These are phyloP conservation scores for Penicillium sclerotigenum DNA, from an alignment of 2,329 filamentous ascomycete genomes.

Conservation along the genomic window DNA sequence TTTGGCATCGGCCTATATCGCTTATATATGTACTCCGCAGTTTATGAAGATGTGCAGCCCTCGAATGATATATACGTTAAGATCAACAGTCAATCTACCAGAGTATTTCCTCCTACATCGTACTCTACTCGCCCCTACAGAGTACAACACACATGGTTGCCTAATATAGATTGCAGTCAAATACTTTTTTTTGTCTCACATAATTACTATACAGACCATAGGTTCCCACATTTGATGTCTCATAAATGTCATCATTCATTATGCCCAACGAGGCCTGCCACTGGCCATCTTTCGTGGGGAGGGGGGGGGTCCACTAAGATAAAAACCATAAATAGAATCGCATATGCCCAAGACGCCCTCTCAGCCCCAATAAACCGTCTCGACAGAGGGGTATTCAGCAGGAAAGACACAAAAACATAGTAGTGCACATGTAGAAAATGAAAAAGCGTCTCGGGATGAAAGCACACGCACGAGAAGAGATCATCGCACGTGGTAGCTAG, in stretches of 20 bases:
- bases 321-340: background rate
- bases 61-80: background rate
- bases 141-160: background rate
- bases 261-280: background rate
- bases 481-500: constrained; percentile 61
- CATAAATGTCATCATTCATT: constrained; percentile 25
- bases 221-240: background rate
- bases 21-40: too few relatives aligned
- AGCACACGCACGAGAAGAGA: constrained; percentile 1
- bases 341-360: background rate
- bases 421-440: background rate
- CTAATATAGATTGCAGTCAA: background rate
- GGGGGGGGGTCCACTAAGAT: background rate
- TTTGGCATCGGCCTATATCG: background rate
- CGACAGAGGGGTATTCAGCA: constrained; percentile 8
- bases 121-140: background rate
- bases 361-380: constrained; percentile 1
- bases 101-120: too few relatives aligned
- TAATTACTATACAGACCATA: constrained; percentile 9
- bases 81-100: background rate
- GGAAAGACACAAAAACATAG: background rate
- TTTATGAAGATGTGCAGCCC: background rate
- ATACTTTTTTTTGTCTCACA: background rate
- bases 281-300: background rate
- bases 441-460: background rate